phyloP scores from a whole-genome alignment of 2,329 filamentous ascomycete species.

The Monilinia laxa region DNA sequence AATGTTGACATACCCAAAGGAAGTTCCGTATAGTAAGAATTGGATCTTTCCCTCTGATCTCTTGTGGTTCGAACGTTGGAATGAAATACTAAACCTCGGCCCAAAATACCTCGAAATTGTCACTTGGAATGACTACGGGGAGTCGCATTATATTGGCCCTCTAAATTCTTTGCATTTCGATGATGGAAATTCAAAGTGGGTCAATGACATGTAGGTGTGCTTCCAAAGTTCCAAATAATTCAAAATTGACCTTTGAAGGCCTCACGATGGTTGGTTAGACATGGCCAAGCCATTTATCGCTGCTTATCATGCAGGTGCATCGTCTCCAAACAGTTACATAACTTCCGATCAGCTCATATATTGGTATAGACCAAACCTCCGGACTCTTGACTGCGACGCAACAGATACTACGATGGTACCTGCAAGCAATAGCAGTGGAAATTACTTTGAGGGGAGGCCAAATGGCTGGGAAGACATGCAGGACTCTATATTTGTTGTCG shows the following conservation, averaged over 20 bases:
- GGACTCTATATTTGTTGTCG: constrained; percentile 34
- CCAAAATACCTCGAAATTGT: constrained; percentile 48
- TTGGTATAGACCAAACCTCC: constrained; percentile 44
- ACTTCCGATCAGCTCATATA: constrained; percentile 40
- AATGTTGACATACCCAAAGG: constrained; percentile 30
- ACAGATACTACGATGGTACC: constrained; percentile 40
- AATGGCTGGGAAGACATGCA: constrained; percentile 39
- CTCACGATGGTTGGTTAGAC: constrained; percentile 50
- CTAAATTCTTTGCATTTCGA: constrained; percentile 43
- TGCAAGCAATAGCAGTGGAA: constrained; percentile 27
- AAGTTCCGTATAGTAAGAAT: constrained; percentile 43
- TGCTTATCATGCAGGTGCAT: constrained; percentile 29
- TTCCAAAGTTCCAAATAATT: not conserved
- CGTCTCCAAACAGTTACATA: constrained; percentile 27
- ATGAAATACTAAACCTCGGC: constrained; percentile 42
- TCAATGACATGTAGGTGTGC: constrained; percentile 32
- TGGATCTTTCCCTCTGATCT: constrained; percentile 46
- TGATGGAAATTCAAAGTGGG: constrained; percentile 43
- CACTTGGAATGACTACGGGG: constrained; percentile 53
- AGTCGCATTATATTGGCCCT: constrained; percentile 52
- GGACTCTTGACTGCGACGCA: constrained; percentile 38
- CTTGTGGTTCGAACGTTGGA: constrained; percentile 45
- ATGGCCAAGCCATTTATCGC: constrained; percentile 34
- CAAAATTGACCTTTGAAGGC: constrained; percentile 29
- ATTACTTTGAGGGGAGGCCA: constrained; percentile 34